phyloP scores from a whole-genome alignment of 257 asterid genomes.

The Apocynum venetum region DNA sequence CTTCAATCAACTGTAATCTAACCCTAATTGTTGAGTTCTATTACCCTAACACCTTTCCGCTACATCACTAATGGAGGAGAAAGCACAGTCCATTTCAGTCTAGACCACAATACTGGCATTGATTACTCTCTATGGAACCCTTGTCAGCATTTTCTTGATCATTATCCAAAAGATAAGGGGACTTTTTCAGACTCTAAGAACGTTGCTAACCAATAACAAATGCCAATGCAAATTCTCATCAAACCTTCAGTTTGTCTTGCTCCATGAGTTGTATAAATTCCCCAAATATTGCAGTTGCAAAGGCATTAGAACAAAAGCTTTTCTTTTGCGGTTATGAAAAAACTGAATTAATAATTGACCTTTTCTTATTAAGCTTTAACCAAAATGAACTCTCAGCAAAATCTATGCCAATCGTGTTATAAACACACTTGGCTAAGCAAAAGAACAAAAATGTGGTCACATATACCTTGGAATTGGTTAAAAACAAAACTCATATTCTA shows the following conservation, averaged over 20 bases:
- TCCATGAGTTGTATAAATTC: conserved; percentile 37
- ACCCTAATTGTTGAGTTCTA: too few relatives aligned
- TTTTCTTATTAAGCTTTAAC: not conserved
- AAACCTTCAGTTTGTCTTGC: conserved; percentile 24
- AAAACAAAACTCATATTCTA: too few relatives aligned
- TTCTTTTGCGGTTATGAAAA: too few relatives aligned
- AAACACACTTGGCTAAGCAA: not conserved
- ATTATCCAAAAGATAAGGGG: not conserved
- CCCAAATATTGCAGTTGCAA: conserved; percentile 25
- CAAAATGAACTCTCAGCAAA: not conserved
- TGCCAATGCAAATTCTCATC: not conserved
- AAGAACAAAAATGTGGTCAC: not conserved
- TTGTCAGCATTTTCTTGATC: conserved; percentile 8
- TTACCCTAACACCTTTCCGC: too few relatives aligned
- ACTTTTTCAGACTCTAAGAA: conserved; percentile 1
- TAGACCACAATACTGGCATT: not conserved
- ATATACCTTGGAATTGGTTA: too few relatives aligned
- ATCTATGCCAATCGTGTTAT: not conserved
- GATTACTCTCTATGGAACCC: not conserved
- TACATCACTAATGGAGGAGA: too few relatives aligned
- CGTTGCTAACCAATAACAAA: not conserved
- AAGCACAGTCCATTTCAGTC: too few relatives aligned
- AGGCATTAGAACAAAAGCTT: not conserved
- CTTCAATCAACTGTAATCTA: too few relatives aligned
- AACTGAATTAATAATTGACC: not conserved